These are phyloP conservation scores for Nicotiana tomentosiformis DNA, from an alignment of 257 asterid species.

Conservation along the genomic window DNA sequence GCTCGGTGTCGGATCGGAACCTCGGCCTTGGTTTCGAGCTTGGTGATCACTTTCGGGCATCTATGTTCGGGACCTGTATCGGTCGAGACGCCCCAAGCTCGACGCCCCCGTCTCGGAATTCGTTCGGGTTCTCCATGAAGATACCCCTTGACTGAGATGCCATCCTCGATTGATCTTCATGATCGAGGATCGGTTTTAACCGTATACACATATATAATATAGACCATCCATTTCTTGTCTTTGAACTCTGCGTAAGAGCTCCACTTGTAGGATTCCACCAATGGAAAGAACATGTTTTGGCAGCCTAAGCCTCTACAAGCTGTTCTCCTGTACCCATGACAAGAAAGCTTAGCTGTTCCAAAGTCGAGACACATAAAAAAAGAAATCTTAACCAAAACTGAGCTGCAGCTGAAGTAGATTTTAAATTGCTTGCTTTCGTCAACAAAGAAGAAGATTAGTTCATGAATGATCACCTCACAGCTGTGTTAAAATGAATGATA, in stretches of 20 bases:
- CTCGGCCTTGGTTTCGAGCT: too few relatives aligned
- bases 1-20: too few relatives aligned
- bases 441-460: not conserved
- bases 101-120: too few relatives aligned
- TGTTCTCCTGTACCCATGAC: constrained; percentile 13
- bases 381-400: not conserved
- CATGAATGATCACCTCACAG: not conserved
- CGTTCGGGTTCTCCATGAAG: too few relatives aligned
- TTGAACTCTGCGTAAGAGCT: constrained; percentile 77
- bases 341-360: not conserved
- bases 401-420: not conserved
- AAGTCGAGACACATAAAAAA: not conserved
- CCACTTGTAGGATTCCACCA: constrained; percentile 70
- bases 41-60: too few relatives aligned
- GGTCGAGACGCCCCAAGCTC: too few relatives aligned
- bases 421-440: not conserved
- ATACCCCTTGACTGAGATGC: too few relatives aligned
- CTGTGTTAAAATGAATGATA: not conserved
- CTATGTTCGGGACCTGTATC: too few relatives aligned
- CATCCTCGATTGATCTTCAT: too few relatives aligned
- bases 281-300: constrained; percentile 63
- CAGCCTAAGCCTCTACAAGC: constrained; percentile 61
- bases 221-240: constrained; percentile 63
- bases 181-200: too few relatives aligned
- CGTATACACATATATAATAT: constrained; percentile 25